phyloP scores from a whole-genome alignment of 495 filamentous ascomycete genomes.

The Neurospora pannonica region DNA sequence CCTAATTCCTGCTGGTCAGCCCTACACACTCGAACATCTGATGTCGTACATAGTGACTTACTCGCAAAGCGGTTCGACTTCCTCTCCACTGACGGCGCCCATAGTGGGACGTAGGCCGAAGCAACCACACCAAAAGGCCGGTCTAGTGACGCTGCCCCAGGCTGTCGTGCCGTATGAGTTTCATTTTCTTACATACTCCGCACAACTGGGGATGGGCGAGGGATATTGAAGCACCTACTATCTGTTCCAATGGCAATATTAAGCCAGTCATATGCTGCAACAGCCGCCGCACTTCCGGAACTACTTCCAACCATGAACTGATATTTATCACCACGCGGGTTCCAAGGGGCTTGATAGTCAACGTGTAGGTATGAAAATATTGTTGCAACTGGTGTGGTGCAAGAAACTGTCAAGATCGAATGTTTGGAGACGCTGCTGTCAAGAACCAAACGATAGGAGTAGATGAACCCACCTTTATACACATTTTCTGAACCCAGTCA shows the following conservation, averaged over 20 bases:
- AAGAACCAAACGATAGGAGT: no score
- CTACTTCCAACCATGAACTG: slow-evolving; percentile 30
- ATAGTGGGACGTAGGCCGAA: not conserved
- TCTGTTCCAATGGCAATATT: slow-evolving; percentile 43
- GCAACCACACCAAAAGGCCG: not conserved
- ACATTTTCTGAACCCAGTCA: no score
- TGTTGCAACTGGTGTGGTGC: no score
- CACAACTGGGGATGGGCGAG: no score
- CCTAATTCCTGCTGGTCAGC: not conserved
- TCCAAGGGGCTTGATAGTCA: no score
- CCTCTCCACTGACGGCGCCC: not conserved
- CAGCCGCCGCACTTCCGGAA: slow-evolving; percentile 36
- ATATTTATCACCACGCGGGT: no score
- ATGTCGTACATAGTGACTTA: not conserved
- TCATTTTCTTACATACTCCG: no score
- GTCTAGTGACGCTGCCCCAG: not conserved
- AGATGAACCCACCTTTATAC: no score
- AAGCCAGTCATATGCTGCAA: slow-evolving; percentile 46
- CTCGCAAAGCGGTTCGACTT: not conserved
- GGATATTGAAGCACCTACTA: slow-evolving; percentile 2
- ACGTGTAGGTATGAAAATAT: no score
- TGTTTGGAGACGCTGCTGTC: no score
- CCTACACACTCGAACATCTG: not conserved
- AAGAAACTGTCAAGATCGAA: no score
- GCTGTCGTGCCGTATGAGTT: not conserved